Percentiles rank a stretch among this genome's conserved stretches.
Evolutionary conservation across 176 grass and related monocot species (phyloP).

Genomic region (Cenchrus purpureus): DNA sequence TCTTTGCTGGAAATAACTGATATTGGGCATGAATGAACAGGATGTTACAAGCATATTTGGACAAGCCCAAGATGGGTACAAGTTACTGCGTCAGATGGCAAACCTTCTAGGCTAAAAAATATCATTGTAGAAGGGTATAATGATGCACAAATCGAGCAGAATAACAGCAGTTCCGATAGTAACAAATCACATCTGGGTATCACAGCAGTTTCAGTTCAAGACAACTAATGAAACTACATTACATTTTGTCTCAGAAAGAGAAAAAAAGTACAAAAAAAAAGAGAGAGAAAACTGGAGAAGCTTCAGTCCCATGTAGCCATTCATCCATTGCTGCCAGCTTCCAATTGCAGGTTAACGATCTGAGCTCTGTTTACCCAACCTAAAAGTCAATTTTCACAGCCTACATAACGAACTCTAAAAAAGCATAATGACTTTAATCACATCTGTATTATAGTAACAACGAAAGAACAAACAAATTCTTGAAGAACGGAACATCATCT

Average conservation of each 20-base stretch:
- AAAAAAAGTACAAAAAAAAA: neutral
- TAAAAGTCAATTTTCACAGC: constrained; percentile 22
- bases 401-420: neutral
- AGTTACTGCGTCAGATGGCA: neutral
- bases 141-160: too few relatives aligned
- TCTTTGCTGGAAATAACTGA: neutral
- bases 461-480: constrained; percentile 46
- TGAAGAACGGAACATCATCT: constrained; percentile 37
- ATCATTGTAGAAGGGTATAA: neutral
- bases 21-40: neutral
- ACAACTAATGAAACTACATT: neutral
- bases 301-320: neutral
- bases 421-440: constrained; percentile 16
- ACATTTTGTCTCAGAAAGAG: neutral
- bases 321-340: constrained; percentile 1
- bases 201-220: constrained; percentile 12
- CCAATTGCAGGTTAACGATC: neutral
- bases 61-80: neutral
- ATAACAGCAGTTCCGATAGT: neutral
- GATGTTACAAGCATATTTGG: neutral
- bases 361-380: constrained; percentile 18
- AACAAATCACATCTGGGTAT: neutral
- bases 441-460: constrained; percentile 42
- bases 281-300: neutral
- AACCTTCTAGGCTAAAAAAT: neutral